Conservation (phyloP, 1,139 yeast species). For the Saccharomycopsis phalli region DNA sequence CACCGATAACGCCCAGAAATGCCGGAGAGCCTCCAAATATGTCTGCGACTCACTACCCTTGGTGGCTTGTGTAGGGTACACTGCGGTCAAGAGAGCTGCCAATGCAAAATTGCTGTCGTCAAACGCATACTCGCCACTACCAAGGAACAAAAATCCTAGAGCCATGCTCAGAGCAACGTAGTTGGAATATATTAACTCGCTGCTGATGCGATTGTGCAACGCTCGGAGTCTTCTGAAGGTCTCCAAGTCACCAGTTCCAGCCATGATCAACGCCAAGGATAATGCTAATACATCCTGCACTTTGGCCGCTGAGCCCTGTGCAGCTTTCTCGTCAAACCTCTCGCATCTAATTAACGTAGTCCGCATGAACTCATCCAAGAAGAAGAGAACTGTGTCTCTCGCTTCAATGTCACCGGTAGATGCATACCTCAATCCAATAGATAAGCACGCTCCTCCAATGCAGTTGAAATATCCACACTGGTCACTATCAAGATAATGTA, state of each 20-base stretch:
- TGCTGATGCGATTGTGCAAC: constrained; percentile 45
- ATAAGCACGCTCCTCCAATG: constrained; percentile 65
- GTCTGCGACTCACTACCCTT: constrained; percentile 35
- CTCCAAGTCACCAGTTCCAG: constrained; percentile 85
- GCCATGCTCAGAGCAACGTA: constrained; percentile 78
- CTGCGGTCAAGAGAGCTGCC: constrained; percentile 65
- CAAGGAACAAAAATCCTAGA: constrained; percentile 78
- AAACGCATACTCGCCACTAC: constrained; percentile 89
- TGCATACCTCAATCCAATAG: constrained; percentile 71
- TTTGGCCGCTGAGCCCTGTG: constrained; percentile 47
- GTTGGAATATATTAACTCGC: constrained; percentile 51
- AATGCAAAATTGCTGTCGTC: constrained; percentile 54
- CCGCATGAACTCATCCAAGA: constrained; percentile 54
- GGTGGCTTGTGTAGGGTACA: constrained; percentile 65
- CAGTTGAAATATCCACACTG: constrained; percentile 57
- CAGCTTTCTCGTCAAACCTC: constrained; percentile 53
- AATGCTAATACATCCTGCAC: constrained; percentile 55
- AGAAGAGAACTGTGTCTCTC: constrained; percentile 48
- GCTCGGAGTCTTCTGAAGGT: constrained; percentile 65
- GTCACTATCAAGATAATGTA: constrained; percentile 38
- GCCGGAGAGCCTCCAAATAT: constrained; percentile 78
- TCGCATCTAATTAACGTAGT: constrained; percentile 38
- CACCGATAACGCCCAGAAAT: constrained; percentile 84
- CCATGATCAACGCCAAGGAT: constrained; percentile 68
- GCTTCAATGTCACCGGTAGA: constrained; percentile 55